Percentiles rank a stretch among this genome's conserved stretches.
Conservation (phyloP, 2,329 filamentous ascomycete species). For the Paecilomyces variotii region DNA sequence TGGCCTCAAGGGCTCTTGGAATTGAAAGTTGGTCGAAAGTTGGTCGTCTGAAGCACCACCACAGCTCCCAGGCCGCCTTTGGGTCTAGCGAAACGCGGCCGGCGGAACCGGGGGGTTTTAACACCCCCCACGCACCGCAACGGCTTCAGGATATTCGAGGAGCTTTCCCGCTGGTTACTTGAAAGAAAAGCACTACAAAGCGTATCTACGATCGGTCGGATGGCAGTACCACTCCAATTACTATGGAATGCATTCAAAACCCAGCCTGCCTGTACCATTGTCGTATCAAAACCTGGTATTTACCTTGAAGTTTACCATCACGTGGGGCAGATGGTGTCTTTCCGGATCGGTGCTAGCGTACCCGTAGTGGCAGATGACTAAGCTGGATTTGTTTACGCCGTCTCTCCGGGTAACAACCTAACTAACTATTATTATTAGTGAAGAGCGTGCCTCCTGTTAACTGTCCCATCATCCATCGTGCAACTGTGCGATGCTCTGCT, state of each 20-base stretch:
- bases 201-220: no score
- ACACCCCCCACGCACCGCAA: background rate
- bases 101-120: background rate
- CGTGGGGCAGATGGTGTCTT: background rate
- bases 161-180: no score
- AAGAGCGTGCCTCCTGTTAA: background rate
- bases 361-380: constrained; percentile 17
- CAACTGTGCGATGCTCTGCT: background rate
- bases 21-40: background rate
- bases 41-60: background rate
- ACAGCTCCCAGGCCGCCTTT: background rate
- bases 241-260: background rate
- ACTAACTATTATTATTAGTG: background rate
- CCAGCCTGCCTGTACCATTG: background rate
- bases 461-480: background rate
- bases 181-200: no score
- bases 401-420: constrained; percentile 14
- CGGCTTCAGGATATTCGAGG: background rate
- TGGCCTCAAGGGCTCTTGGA: background rate
- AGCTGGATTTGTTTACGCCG: constrained; percentile 26
- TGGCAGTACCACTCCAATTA: background rate
- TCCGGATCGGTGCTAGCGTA: constrained; percentile 1
- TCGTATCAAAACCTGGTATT: background rate
- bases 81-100: background rate
- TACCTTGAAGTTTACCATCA: background rate